These are phyloP conservation scores for Debaryomyces hansenii DNA, from an alignment of 805 yeast genomes.

Conservation along the genomic window DNA sequence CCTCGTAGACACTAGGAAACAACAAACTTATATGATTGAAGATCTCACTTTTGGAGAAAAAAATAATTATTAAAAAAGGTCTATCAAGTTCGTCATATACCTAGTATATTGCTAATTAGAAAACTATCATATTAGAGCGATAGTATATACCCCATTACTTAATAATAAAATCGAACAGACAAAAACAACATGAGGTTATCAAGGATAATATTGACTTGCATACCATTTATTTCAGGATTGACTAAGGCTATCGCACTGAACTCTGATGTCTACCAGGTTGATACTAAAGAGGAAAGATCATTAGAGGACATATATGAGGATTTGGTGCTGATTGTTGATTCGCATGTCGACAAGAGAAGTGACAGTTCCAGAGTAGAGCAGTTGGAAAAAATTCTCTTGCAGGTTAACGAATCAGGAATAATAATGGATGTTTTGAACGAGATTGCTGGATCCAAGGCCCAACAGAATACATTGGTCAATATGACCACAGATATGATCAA, in stretches of 20 bases:
- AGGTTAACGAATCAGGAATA: constrained; percentile 26
- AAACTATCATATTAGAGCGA: too few relatives aligned
- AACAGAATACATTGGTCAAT: constrained; percentile 28
- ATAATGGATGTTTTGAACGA: constrained; percentile 24
- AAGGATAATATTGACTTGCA: background rate
- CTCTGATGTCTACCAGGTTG: background rate
- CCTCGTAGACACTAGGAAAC: background rate
- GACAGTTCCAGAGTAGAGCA: constrained; percentile 3
- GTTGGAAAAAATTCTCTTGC: constrained; percentile 11
- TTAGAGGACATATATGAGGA: background rate
- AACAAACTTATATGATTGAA: too few relatives aligned
- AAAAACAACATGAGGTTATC: background rate
- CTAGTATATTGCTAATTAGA: too few relatives aligned
- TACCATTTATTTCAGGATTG: background rate
- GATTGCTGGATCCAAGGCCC: constrained; percentile 29
- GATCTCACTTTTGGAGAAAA: too few relatives aligned
- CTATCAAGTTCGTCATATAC: too few relatives aligned
- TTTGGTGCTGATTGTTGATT: background rate
- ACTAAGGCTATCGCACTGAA: background rate
- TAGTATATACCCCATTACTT: too few relatives aligned
- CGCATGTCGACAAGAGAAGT: constrained; percentile 1
- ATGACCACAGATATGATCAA: constrained; percentile 14
- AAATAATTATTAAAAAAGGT: too few relatives aligned
- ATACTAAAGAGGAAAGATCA: background rate
- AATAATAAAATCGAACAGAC: background rate